Base-by-base conservation (phyloP, 2,329 filamentous ascomycete genomes). In the Fusarium sp. region DNA sequence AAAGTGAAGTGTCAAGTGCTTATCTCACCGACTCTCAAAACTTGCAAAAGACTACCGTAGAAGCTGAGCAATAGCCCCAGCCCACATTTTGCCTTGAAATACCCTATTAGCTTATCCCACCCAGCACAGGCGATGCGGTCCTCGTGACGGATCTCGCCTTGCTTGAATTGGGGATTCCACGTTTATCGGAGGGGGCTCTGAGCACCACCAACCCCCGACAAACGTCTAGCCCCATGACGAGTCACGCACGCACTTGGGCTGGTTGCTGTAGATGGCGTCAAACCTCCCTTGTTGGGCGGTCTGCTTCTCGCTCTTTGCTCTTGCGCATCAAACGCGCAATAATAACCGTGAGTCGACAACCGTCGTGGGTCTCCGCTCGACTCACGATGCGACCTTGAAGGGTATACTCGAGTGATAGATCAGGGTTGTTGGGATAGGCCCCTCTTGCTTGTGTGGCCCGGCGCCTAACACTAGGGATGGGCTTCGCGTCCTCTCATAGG, bases 131-230 rank as follows among this genome's bases (percentile, higher is more conserved):
- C 51, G 25, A 60, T 27, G 34, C 38, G 60, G 11, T 49, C 55
- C 65, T 59, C 54, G 64, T 64, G 50, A 58, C 25, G 34, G 40
- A 53, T 38, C 40, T 65, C 27, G 49, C 61, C 38, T 59, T 42
- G 25, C 38, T 59, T 42, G 25, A 53, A 23, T 33, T 53, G 49
- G 53, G 53, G 54, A 40, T 67, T 50, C 23, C 31, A 16, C 64
- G 54, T 61, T 49, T 66, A 58, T 33, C 36, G 59, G 38, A 18
- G 38, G 38, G 38, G 38, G 34, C 25, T 49, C 55, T 50, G 6
- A 49, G 23, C 42, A 46, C 40, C n/a, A 27, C 38, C 20, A 31
- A 27, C 44, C 31, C 44, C 36, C 34, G 36, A 44, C 16, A 34
- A 34, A 13, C 18, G 13, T 44, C 46, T 44, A 40, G 49, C 54